Conservation (phyloP, 495 filamentous ascomycete genomes). For the Tuber umbilicatum region DNA sequence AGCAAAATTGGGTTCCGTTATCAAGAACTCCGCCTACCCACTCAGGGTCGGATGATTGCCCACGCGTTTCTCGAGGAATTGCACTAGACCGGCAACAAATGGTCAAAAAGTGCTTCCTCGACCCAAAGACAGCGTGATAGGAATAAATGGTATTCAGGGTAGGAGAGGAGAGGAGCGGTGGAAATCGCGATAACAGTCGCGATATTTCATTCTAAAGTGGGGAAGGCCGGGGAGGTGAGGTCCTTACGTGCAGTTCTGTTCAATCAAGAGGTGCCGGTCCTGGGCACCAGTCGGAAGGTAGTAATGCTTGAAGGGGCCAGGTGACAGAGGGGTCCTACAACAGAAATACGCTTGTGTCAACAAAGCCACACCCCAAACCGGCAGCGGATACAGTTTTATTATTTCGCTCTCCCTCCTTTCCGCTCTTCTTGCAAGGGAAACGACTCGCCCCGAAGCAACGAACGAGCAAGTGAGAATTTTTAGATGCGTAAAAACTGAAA, state of each 20-base stretch:
- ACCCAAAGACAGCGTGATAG: not conserved
- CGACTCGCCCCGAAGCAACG: not conserved
- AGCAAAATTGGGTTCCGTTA: constrained; percentile 11
- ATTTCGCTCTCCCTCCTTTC: not conserved
- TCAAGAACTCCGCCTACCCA: not conserved
- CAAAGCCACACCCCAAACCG: constrained; percentile 2
- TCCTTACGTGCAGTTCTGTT: not conserved
- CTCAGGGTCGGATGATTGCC: not conserved
- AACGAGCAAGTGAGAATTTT: not conserved
- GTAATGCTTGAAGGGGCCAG: not conserved
- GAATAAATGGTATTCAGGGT: not conserved
- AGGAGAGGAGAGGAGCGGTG: not conserved
- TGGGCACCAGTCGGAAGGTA: not conserved
- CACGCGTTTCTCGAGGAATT: not conserved
- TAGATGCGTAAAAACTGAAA: not conserved
- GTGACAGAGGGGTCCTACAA: not conserved
- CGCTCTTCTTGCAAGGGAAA: not conserved
- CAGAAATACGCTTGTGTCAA: not conserved
- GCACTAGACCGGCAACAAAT: not conserved
- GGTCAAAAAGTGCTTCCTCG: not conserved
- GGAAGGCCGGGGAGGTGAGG: not conserved
- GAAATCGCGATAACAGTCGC: not conserved
- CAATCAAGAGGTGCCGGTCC: not conserved
- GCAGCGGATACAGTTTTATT: not conserved
- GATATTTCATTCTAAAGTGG: not conserved